Percentiles rank a stretch among this genome's conserved stretches.
These are phyloP conservation scores for Ophiostoma sp. DNA, from an alignment of 2,329 filamentous ascomycete species.

Conservation along the genomic window DNA sequence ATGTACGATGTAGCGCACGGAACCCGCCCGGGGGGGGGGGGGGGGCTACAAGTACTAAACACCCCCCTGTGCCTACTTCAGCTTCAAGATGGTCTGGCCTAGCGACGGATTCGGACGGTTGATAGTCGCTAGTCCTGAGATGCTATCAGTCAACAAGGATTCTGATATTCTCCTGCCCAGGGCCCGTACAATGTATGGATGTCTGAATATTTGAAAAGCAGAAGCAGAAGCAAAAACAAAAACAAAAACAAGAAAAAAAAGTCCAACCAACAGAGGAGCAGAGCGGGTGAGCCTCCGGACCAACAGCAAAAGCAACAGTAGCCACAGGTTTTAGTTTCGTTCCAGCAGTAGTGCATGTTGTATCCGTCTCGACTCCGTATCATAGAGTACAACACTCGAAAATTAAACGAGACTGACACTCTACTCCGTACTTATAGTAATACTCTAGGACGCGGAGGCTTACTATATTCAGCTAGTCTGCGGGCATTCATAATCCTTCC, in stretches of 20 bases:
- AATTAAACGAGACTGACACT: conserved; percentile 2
- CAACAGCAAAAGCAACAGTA: conserved; percentile 8
- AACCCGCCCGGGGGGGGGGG: conserved; percentile 9
- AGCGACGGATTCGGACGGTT: background rate
- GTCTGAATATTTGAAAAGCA: too few species aligned
- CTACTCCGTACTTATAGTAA: background rate
- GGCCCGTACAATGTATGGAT: background rate
- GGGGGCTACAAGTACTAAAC: conserved; percentile 2
- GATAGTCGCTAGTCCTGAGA: background rate
- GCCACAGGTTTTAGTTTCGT: background rate
- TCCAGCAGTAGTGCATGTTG: background rate
- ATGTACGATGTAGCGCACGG: background rate
- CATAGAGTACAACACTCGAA: background rate
- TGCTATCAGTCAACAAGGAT: background rate
- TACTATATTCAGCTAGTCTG: background rate
- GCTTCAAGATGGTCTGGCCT: conserved; percentile 6
- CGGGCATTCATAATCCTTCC: conserved; percentile 2
- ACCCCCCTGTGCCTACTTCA: conserved; percentile 5
- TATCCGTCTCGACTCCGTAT: background rate
- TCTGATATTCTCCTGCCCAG: background rate
- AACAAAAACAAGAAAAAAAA: too few species aligned
- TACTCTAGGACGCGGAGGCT: conserved; percentile 1
- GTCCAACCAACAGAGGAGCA: background rate
- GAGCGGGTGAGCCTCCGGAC: background rate
- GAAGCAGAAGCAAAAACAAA: background rate